Base-by-base conservation (phyloP, 1,284 basidiomycete genomes). In the Ustilago sp. region DNA sequence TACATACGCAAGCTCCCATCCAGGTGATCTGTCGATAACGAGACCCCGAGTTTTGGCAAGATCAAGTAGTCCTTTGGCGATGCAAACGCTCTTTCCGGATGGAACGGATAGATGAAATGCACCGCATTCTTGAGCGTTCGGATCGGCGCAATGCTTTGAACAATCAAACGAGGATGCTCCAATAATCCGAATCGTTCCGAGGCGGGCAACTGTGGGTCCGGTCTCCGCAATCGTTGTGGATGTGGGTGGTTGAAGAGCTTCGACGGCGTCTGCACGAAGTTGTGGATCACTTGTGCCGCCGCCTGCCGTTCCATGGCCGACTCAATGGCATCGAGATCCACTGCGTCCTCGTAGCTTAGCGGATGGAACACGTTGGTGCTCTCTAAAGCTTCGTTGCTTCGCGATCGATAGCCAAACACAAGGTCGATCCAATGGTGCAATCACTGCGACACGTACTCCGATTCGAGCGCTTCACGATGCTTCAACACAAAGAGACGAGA, bases 231-330 rank as follows among this genome's bases (percentile, higher is more conserved):
- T 17, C 94, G 90, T 48, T 89, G 87, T 0, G 94, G 94, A 88
- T 98, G 95, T 4, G 93, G 90, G 1, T 88, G 83, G n/a, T 88
- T 89, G 87, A 98, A 98, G n/a, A 98, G 89, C 83, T 94, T 63
- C 23, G 64, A 57, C 8, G 66, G 71, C 34, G 80, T 73, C 41
- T 80, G 67, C 8, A 71, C 67, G 51, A 94, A 96, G 77, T 96
- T 97, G 87, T 98, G 95, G 53, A 98, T 97, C 75, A 95, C 96
- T 4, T 94, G 94, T 8, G 95, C 93, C 2, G 93, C 94, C 0
- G 95, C 94, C 80, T 95, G 93, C 45, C 93, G 90, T 87, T 98
- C 94, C 28, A 93, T 88, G 53, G 94, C 91, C 80, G 96, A 93
- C 31, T 91, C 90, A 38, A 98, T 93, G 0, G 93, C 91, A 3